Conservation (phyloP, 202 grass and related monocot species). For the Panicum virgatum region DNA sequence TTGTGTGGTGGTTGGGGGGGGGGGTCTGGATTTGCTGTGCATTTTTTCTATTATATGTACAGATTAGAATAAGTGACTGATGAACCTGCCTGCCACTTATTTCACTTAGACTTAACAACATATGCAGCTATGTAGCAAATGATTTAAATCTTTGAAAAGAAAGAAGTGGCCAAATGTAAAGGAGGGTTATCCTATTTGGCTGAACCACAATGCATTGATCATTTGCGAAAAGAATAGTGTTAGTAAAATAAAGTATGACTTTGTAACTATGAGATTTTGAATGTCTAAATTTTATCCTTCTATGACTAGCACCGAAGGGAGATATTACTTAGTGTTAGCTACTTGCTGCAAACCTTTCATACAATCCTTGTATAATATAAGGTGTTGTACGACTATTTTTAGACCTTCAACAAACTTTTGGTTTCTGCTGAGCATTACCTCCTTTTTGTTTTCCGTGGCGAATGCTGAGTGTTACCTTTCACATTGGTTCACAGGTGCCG, state of each 20-base stretch:
- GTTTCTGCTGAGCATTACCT: slow-evolving; percentile 20
- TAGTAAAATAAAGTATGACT: slow-evolving; percentile 1
- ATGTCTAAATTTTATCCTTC: slow-evolving; percentile 15
- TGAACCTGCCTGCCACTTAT: background rate
- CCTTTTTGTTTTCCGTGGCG: background rate
- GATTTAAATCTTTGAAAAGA: background rate
- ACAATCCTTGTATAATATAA: background rate
- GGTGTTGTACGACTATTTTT: background rate
- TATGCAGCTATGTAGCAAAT: background rate
- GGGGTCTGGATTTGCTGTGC: no score
- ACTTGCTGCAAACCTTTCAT: background rate
- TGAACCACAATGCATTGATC: background rate
- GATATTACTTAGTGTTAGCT: background rate
- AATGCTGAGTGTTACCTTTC: slow-evolving; percentile 1
- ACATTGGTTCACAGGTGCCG: slow-evolving; percentile 42
- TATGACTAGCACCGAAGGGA: slow-evolving; percentile 5
- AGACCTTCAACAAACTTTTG: slow-evolving; percentile 18
- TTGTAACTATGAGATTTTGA: slow-evolving; percentile 16
- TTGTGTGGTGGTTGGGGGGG: no score
- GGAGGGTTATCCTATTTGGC: slow-evolving; percentile 5
- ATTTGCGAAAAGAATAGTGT: slow-evolving; percentile 13
- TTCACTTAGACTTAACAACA: slow-evolving; percentile 1
- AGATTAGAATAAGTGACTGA: background rate
- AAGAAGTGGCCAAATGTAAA: background rate
- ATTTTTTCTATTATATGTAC: background rate